These are phyloP conservation scores for Keqinozyma sinolaborantium DNA, from an alignment of 1,139 yeast species.

Conservation along the genomic window DNA sequence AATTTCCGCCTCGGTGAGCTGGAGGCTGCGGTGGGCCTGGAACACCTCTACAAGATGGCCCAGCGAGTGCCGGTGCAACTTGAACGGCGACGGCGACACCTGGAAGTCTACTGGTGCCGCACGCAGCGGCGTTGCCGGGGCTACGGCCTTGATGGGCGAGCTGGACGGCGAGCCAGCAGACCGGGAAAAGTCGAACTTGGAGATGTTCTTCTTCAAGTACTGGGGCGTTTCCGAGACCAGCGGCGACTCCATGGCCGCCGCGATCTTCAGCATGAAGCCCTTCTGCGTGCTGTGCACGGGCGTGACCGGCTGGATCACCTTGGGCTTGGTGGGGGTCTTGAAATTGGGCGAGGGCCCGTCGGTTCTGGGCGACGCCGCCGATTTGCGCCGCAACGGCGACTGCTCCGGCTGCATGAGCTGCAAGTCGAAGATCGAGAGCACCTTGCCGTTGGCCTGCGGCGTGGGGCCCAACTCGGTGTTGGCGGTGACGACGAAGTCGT, in stretches of 20 bases:
- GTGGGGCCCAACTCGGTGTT: conserved; percentile 62
- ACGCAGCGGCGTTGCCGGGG: not conserved
- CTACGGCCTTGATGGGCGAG: conserved; percentile 7
- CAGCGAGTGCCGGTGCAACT: conserved; percentile 26
- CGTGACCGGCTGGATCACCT: conserved; percentile 5
- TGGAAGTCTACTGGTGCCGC: conserved; percentile 20
- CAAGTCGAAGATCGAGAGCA: conserved; percentile 62
- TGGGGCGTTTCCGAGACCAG: conserved; percentile 27
- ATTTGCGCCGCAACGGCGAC: conserved; percentile 30
- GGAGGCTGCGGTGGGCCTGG: conserved; percentile 28
- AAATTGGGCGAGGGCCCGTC: conserved; percentile 11
- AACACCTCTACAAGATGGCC: conserved; percentile 29
- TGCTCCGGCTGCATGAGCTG: conserved; percentile 45
- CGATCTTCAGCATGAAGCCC: conserved; percentile 10
- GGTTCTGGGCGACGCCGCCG: conserved; percentile 1
- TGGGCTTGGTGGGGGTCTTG: conserved; percentile 32
- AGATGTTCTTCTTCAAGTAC: conserved; percentile 23
- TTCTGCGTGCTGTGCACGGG: conserved; percentile 6
- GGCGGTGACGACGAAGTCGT: conserved; percentile 4
- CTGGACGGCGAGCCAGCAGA: conserved; percentile 4
- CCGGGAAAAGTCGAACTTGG: conserved; percentile 17
- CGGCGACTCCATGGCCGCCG: conserved; percentile 3
- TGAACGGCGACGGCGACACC: conserved; percentile 46
- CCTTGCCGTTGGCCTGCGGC: conserved; percentile 70
- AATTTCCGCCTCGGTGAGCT: conserved; percentile 13